phyloP scores from a whole-genome alignment of 345 rosid genomes.

The Lepidium sativum region DNA sequence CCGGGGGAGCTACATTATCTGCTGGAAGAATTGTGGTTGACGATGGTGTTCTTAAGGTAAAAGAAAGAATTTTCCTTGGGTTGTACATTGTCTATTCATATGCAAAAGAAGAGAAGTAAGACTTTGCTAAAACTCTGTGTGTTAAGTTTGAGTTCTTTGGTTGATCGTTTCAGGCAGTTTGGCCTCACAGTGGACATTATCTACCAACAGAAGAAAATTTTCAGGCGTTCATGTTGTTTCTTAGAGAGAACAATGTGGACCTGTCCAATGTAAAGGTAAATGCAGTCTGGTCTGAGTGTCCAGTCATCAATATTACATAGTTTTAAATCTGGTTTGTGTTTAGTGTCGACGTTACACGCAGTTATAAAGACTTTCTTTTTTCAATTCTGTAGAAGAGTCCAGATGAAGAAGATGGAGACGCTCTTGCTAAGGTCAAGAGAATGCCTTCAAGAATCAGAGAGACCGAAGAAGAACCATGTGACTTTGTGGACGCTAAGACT shows the following conservation, averaged over 20 bases:
- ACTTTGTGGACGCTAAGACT: slow-evolving; percentile 18
- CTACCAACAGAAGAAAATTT: slow-evolving; percentile 95
- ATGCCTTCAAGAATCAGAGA: slow-evolving; percentile 16
- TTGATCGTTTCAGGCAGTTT: slow-evolving; percentile 49
- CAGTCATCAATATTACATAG: background rate
- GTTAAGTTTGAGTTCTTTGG: slow-evolving; percentile 14
- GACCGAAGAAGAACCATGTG: slow-evolving; percentile 26
- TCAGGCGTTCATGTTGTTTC: slow-evolving; percentile 61
- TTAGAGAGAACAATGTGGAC: slow-evolving; percentile 57
- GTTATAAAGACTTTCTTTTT: background rate
- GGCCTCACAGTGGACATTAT: slow-evolving; percentile 98
- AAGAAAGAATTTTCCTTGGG: background rate
- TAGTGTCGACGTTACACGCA: background rate
- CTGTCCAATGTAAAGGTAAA: slow-evolving; percentile 43
- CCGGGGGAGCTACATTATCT: slow-evolving; percentile 85
- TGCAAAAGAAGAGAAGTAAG: slow-evolving; percentile 3
- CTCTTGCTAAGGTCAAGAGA: slow-evolving; percentile 16
- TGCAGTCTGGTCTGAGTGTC: slow-evolving; percentile 24
- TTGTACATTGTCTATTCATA: background rate
- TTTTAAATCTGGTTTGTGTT: background rate
- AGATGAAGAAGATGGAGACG: slow-evolving; percentile 49
- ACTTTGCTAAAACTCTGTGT: background rate
- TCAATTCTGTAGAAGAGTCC: slow-evolving; percentile 48
- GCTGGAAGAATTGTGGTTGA: slow-evolving; percentile 76
- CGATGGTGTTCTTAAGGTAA: slow-evolving; percentile 59